Evolutionary conservation across 768 basidiomycete genomes (phyloP).

Genomic region (Mrakia blollopis): DNA sequence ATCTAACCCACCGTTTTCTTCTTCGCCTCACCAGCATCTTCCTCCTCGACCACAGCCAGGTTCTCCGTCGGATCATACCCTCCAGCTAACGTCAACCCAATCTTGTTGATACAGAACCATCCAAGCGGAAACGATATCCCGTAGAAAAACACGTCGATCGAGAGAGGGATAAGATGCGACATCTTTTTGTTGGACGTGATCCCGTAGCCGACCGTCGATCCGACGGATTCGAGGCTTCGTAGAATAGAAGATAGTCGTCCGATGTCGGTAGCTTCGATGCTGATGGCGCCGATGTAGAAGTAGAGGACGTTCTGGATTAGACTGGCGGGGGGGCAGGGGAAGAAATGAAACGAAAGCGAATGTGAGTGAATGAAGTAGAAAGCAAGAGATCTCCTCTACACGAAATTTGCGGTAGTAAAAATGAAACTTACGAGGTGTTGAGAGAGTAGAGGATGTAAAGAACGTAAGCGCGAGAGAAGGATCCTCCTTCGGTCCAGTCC

Average conservation of each 20-base stretch:
- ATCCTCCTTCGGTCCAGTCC: slow-evolving; percentile 8
- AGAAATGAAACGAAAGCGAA: not conserved
- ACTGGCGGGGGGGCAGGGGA: not conserved
- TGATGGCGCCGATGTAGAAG: slow-evolving; percentile 24
- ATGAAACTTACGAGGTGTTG: slow-evolving; percentile 7
- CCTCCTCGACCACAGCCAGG: too few species aligned
- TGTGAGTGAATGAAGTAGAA: too few species aligned
- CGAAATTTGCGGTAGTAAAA: too few species aligned
- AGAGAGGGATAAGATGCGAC: slow-evolving; percentile 26
- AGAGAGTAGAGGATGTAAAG: slow-evolving; percentile 18
- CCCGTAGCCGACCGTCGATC: slow-evolving; percentile 29
- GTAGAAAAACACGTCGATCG: slow-evolving; percentile 32
- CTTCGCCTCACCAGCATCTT: too few species aligned
- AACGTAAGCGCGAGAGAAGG: slow-evolving; percentile 14
- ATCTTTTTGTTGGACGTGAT: slow-evolving; percentile 30
- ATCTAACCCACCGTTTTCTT: not conserved
- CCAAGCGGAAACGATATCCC: slow-evolving; percentile 16
- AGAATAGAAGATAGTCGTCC: slow-evolving; percentile 34
- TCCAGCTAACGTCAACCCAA: slow-evolving; percentile 23
- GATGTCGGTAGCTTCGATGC: slow-evolving; percentile 23
- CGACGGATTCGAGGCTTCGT: slow-evolving; percentile 31
- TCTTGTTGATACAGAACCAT: slow-evolving; percentile 27
- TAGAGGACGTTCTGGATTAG: slow-evolving; percentile 18
- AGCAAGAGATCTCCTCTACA: not conserved
- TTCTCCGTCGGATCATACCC: slow-evolving; percentile 8